Conservation (phyloP, 2,329 filamentous ascomycete genomes). For the Harringtonia aguacate region DNA sequence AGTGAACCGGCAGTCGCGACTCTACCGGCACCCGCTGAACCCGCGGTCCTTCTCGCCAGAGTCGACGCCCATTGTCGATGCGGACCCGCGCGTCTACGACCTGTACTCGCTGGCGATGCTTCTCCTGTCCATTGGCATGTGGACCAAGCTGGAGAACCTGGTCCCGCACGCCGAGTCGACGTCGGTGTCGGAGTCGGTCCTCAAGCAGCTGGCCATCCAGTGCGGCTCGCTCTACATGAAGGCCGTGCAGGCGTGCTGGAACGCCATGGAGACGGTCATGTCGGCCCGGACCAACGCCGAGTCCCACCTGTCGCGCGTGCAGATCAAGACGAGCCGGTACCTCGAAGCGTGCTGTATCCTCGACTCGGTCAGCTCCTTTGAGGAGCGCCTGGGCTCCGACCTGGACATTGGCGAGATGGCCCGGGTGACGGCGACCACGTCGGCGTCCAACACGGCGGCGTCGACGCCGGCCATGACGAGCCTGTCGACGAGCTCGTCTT, state of each 20-base stretch:
- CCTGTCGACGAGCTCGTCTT: neutral
- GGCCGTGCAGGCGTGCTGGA: constrained; percentile 61
- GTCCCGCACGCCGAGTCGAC: constrained; percentile 32
- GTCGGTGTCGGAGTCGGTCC: constrained; percentile 47
- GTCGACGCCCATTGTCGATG: constrained; percentile 34
- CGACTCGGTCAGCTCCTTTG: constrained; percentile 46
- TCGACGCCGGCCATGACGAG: neutral
- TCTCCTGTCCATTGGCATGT: constrained; percentile 64
- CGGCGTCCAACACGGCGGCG: neutral
- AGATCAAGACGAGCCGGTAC: constrained; percentile 44
- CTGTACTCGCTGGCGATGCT: constrained; percentile 65
- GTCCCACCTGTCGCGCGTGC: constrained; percentile 39
- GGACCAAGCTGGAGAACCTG: constrained; percentile 53
- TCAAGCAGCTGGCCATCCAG: constrained; percentile 52
- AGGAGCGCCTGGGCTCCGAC: constrained; percentile 23
- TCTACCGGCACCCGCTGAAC: constrained; percentile 60
- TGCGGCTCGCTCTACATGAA: constrained; percentile 69
- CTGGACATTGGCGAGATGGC: neutral
- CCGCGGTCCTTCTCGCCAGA: constrained; percentile 33
- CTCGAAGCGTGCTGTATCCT: constrained; percentile 52
- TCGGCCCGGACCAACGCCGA: constrained; percentile 32
- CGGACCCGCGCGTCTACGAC: constrained; percentile 51
- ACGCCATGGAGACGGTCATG: constrained; percentile 55
- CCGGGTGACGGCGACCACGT: neutral
- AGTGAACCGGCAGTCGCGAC: constrained; percentile 19